Base-by-base conservation (phyloP, 257 asterid species). In the Phtheirospermum japonicum region DNA sequence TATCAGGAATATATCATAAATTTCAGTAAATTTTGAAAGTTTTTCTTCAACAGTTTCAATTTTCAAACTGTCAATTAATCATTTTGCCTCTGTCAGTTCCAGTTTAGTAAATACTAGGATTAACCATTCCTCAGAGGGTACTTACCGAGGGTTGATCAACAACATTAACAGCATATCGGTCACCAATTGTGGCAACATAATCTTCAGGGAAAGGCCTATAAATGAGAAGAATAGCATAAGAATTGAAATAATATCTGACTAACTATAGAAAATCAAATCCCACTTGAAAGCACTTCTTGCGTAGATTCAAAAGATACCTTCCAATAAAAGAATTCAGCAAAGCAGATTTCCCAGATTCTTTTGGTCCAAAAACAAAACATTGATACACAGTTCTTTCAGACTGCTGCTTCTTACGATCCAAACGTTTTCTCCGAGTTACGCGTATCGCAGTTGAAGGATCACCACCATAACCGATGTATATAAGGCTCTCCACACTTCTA, bases 311-410 rank as follows among this genome's bases (percentile, higher is more conserved):
- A 68, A 63, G 61, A 61, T 65, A 92, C 99, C 95, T 86, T 76
- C 94, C 94, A 62, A 77, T 66, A 71, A 81, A 89, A n/a, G 96
- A 78, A 83, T 81, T 81, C 61, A 92, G 72, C 51, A 92, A 67
- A 63, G 97, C 86, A 68, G 96, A 78, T 77, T 92, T 92, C 56
- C 99, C 99, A 60, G 96, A 81, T 71, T 78, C 88, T 71, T 85
- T 87, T 20, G 99, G 95, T 68, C 96, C 97, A 82, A 92, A 89
- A 62, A 92, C 97, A 79, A 80, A 89, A 72, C 97, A 92, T 53
- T 89, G 96, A 75, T 79, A 83, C 59, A 89, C 91, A 69, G 76
- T 86, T 78, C 93, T 78, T 49, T 86, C 96, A 5, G 94, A 79
- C 56, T 80, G 91, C 68, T 89, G 89, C 91, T 82, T 92, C 82